Base-by-base conservation (phyloP, 208 protist genomes). In the Trypanosoma congolense region DNA sequence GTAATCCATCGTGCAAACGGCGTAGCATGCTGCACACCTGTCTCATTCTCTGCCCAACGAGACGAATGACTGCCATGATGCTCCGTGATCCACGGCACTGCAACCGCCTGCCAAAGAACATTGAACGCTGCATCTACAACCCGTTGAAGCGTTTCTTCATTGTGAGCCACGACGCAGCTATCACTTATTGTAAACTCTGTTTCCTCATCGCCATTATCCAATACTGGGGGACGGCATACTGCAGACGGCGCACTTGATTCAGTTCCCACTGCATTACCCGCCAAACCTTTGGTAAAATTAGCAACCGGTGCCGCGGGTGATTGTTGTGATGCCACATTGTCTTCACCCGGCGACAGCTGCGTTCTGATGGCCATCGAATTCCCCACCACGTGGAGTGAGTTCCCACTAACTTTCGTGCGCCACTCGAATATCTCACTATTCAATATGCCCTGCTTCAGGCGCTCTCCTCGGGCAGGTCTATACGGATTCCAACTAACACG, bases 341-440 rank as follows among this genome's bases (percentile, higher is more conserved):
- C n/a, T n/a, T n/a, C n/a, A n/a, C n/a, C n/a, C 6, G 6, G 33
- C 6, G 6, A 22, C 5, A 24, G 10, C 35, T 25, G 21, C 24
- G 8, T 25, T 8, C 42, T 22, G 16, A 61, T 43, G 16, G 46
- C 30, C 1, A 71, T 25, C 38, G 57, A 36, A 12, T 21, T 62
- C 21, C 84, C 84, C 5, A 22, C 44, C 12, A 88, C 5, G 48
- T 56, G 77, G 24, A 92, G 55, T 19, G 73, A 77, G 45, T 83
- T 69, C 0, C 38, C 50, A 4, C 65, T 55, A 16, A 90, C 69
- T 35, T 64, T 56, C 19, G 43, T 54, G 9, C 56, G 38, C 56
- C 86, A 93, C 65, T 90, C 86, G 8, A 52, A 74, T 40, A 93
- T 61, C 46, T 90, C 62, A 72, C 77, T 87, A 56, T 81, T 81